Percentiles rank a stretch among this genome's conserved stretches.
phyloP scores from a whole-genome alignment of 176 grass and related monocot genomes.

The Carex cristatella region DNA sequence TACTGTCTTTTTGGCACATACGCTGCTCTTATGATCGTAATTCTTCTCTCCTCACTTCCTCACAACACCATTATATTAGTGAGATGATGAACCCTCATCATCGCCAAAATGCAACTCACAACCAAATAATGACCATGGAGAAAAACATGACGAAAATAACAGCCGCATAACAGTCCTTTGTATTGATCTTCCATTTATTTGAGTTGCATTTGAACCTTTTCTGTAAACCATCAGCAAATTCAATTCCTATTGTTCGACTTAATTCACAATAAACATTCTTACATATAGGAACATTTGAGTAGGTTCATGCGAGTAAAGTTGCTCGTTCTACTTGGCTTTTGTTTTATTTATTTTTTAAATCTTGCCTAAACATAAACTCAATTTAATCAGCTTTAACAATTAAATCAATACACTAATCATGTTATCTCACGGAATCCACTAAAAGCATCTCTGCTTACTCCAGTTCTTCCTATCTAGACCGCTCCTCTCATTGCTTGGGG shows the following conservation, averaged over 20 bases:
- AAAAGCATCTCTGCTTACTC: too few relatives aligned
- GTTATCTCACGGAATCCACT: too few relatives aligned
- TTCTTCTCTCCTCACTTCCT: too few relatives aligned
- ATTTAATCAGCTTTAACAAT: too few relatives aligned
- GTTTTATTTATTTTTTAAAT: too few relatives aligned
- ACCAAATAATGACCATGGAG: slow-evolving; percentile 44
- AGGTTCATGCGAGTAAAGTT: neutral
- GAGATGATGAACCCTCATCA: slow-evolving; percentile 40
- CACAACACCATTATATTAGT: slow-evolving; percentile 26
- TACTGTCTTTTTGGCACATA: too few relatives aligned
- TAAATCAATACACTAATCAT: neutral
- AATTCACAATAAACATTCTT: slow-evolving; percentile 73
- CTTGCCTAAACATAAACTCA: too few relatives aligned
- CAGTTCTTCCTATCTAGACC: too few relatives aligned
- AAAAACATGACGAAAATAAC: slow-evolving; percentile 43
- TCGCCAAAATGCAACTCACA: slow-evolving; percentile 50
- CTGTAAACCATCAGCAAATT: slow-evolving; percentile 54
- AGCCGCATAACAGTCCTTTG: slow-evolving; percentile 22
- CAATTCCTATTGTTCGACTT: slow-evolving; percentile 56
- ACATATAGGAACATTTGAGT: neutral
- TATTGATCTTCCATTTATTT: slow-evolving; percentile 44
- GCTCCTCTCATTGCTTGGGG: too few relatives aligned
- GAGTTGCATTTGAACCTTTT: slow-evolving; percentile 35
- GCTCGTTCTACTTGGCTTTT: neutral
- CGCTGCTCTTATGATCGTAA: too few relatives aligned